Conservation (phyloP, 805 yeast genomes). For the Candida parachauliodes region DNA sequence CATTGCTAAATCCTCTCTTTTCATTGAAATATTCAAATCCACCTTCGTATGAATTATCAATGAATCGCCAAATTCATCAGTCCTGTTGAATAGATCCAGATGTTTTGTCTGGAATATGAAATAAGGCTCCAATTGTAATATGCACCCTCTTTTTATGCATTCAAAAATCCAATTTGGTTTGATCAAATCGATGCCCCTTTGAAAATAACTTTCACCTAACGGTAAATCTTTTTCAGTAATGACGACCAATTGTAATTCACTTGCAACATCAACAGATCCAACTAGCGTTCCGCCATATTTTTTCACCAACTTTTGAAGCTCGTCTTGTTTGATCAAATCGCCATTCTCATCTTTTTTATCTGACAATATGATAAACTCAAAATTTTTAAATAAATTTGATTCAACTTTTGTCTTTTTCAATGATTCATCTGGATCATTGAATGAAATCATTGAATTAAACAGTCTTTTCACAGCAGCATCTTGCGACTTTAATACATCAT, state of each 20-base stretch:
- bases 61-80: constrained; percentile 67
- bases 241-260: constrained; percentile 5
- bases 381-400: constrained; percentile 38
- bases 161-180: constrained; percentile 72
- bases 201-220: constrained; percentile 19
- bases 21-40: constrained; percentile 10
- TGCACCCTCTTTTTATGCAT: constrained; percentile 41
- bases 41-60: constrained; percentile 27
- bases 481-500: constrained; percentile 23
- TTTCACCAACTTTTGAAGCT: constrained; percentile 36
- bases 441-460: constrained; percentile 11
- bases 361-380: constrained; percentile 50
- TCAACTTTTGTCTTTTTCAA: constrained; percentile 10
- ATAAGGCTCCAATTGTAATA: constrained; percentile 57
- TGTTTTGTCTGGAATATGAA: constrained; percentile 48
- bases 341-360: constrained; percentile 37
- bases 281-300: constrained; percentile 50
- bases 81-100: constrained; percentile 26
- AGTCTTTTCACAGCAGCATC: constrained; percentile 22
- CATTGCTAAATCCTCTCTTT: constrained; percentile 11
- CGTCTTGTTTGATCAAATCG: constrained; percentile 26
- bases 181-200: constrained; percentile 55
- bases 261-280: constrained; percentile 13
- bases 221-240: constrained; percentile 19
- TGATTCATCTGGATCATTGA: constrained; percentile 13